Conservation (phyloP, 78 protist species). For the Monocercomonoides exilis region DNA sequence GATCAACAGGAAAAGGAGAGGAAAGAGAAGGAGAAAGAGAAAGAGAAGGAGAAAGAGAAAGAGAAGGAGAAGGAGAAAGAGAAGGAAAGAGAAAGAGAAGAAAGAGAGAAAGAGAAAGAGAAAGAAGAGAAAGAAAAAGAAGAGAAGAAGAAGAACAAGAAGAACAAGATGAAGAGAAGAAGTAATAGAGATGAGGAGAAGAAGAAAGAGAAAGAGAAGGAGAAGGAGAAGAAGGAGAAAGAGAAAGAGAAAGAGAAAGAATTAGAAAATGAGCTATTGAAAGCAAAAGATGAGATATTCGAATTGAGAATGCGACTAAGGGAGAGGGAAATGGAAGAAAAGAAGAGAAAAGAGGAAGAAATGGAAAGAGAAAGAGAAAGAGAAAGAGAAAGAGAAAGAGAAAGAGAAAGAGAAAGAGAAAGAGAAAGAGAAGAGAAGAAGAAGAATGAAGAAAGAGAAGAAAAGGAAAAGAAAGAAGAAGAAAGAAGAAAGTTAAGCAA, state of each 20-base stretch:
- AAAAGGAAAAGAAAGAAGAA: background rate
- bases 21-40: background rate
- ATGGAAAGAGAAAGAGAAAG: background rate
- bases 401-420: background rate
- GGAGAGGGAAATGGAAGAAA: background rate
- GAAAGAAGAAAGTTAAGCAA: background rate
- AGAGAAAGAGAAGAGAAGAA: background rate
- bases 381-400: background rate
- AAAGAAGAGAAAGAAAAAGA: background rate
- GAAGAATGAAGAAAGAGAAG: too few species aligned
- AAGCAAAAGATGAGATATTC: background rate
- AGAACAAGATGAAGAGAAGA: background rate
- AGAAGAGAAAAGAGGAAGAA: background rate
- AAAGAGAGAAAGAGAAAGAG: background rate
- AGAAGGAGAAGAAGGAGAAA: background rate
- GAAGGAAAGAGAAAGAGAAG: background rate
- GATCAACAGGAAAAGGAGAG: background rate
- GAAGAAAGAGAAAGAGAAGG: background rate
- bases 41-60: background rate
- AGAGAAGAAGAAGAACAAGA: conserved; percentile 8
- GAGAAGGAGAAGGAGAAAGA: background rate
- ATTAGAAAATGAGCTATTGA: too few species aligned
- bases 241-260: background rate
- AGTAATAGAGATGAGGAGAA: background rate
- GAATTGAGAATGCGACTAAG: background rate